phyloP scores from a whole-genome alignment of 257 asterid genomes.

The Marsdenia floribunda region DNA sequence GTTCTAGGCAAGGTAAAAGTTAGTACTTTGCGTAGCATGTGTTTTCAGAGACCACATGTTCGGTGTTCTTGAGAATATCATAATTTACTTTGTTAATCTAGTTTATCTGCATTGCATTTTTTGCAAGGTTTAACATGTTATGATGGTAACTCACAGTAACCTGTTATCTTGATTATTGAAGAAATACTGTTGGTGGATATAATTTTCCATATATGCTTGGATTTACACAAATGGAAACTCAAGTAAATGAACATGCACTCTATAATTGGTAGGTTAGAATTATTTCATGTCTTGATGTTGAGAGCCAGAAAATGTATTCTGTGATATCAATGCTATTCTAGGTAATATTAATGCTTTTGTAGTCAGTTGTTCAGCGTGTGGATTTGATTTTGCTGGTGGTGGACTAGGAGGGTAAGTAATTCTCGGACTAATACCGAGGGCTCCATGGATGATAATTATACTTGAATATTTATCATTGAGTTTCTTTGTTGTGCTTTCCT shows the following conservation, averaged over 20 bases:
- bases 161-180: not conserved
- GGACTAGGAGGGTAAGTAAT: not conserved
- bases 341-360: not conserved
- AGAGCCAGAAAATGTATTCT: not conserved
- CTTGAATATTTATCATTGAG: not conserved
- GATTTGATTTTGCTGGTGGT: not conserved
- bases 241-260: not conserved
- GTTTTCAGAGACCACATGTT: not conserved
- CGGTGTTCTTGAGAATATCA: not conserved
- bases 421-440: not conserved
- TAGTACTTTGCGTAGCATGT: not conserved
- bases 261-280: not conserved
- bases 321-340: not conserved
- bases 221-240: slow-evolving; percentile 10
- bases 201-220: not conserved
- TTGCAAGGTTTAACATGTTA: not conserved
- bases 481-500: not conserved
- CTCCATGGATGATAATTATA: not conserved
- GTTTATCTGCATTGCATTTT: not conserved
- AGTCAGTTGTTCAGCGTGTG: not conserved
- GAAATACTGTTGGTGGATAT: slow-evolving; percentile 2
- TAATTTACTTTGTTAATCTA: not conserved
- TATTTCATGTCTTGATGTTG: not conserved
- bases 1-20: slow-evolving; percentile 35
- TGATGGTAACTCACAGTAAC: not conserved